phyloP scores from a whole-genome alignment of 768 basidiomycete species.

The Collybia nuda region DNA sequence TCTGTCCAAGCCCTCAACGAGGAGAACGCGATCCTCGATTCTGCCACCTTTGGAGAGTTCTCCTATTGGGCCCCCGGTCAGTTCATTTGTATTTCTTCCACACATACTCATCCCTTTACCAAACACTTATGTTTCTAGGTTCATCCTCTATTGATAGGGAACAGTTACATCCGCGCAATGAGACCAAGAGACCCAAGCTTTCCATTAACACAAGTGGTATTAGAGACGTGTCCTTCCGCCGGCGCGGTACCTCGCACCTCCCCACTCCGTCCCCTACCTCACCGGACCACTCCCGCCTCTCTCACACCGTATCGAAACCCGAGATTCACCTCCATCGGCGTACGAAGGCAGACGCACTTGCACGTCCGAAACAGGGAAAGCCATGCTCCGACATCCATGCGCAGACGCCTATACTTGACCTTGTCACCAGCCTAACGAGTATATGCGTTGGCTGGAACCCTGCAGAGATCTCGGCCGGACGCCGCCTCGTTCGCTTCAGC shows the following conservation, averaged over 20 bases:
- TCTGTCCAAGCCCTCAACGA: constrained; percentile 64
- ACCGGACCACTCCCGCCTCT: constrained; percentile 29
- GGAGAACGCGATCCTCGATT: constrained; percentile 56
- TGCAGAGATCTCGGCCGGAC: constrained; percentile 65
- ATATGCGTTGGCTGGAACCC: constrained; percentile 60
- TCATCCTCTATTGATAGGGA: background rate
- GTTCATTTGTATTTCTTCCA: constrained; percentile 13
- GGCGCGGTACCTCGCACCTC: constrained; percentile 36
- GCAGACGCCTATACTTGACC: constrained; percentile 59
- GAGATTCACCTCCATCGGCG: constrained; percentile 40
- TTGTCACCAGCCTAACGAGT: constrained; percentile 54
- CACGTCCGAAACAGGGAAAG: constrained; percentile 40
- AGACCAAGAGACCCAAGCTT: constrained; percentile 28
- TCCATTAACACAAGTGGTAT: constrained; percentile 23
- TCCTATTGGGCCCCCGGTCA: constrained; percentile 54
- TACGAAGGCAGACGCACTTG: constrained; percentile 40
- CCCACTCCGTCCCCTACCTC: constrained; percentile 40
- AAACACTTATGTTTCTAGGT: background rate
- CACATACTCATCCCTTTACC: constrained; percentile 4
- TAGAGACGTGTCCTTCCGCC: constrained; percentile 32
- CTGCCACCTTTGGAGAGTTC: constrained; percentile 71
- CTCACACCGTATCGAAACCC: constrained; percentile 24
- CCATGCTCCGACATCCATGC: constrained; percentile 42
- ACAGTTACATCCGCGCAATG: background rate
- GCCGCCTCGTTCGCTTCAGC: constrained; percentile 86